Base-by-base conservation (phyloP, 2,329 filamentous ascomycete genomes). In the Alternaria viburni region DNA sequence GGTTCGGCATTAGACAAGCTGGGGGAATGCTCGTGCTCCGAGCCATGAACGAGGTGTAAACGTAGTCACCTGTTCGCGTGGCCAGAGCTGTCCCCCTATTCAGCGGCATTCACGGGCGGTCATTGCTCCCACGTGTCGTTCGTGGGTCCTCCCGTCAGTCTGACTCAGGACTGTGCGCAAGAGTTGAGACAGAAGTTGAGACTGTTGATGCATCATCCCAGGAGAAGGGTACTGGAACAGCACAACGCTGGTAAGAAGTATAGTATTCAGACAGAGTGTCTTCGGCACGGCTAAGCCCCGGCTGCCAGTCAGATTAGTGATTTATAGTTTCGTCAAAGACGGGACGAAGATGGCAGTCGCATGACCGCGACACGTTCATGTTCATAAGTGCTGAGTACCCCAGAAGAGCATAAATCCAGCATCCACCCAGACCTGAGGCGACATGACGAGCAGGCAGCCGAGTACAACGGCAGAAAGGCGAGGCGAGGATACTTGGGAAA, bases 121-220 rank as follows among this genome's bases (percentile, higher is more conserved):
- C 63, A 67, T 56, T 64, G 68, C 68, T 54, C 54, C 68, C 68
- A 69, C 68, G 66, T 67, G 66, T 62, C 32, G 54, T 60, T 63
- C 59, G 50, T 62, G 58, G 64, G 59, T 64, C 59, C 52, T 59
- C 54, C 63, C 52, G 47, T 45, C 26, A 30, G 56, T 54, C 61
- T 59, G 64, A 67, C 50, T 62, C 62, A 45, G 54, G 54, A 23
- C 36, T 43, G 17, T 21, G 19, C 45, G 41, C 41, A 43, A 52
- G 49, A 36, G 49, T 28, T 57, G 54, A 52, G 36, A 45, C 50
- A 26, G 19, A 23, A 52, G 44, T 43, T 26, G 32, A 30, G 45
- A 54, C 58, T 57, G n/a, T 45, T 47, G 25, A 61, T 46, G 59
- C 59, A 57, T 57, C 54, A 61, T 57, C 54, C 58, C 17, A 25